Base-by-base conservation (phyloP, 2,329 filamentous ascomycete species). In the Trichothecium sympodiale region DNA sequence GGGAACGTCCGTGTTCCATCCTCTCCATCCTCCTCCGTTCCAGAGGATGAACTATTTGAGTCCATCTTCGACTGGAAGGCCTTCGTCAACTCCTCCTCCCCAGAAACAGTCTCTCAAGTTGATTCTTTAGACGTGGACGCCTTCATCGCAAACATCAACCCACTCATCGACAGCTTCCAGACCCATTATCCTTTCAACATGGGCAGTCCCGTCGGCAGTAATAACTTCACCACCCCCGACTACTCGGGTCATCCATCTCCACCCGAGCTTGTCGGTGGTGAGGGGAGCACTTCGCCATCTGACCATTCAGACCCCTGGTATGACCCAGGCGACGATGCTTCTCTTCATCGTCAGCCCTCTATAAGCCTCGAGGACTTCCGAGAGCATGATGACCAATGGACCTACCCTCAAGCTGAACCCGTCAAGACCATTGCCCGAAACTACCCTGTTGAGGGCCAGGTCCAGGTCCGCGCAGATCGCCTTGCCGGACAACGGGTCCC, bases 361-460 rank as follows among this genome's bases (percentile, higher is more conserved):
- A 46, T 50, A 38, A 56, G 51, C 37, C 50, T 61, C 35, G 44
- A 48, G 36, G 55, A 59, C 37, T 50, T 55, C 34, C 54, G 52
- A 41, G 53, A 52, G 35, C 56, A 57, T 36, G 56, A 62, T 39
- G 56, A 60, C 42, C 49, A 62, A 42, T 62, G 59, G 59, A 60
- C 57, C 17, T 60, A 60, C 42, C 54, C 59, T 36, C 57, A 56
- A 47, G 49, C 51, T 18, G 48, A 52, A 17, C 46, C 47, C 27
- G 46, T 47, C 51, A 58, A 60, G 49, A 42, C 46, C 20, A 25
- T 25, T 25, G 20, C 20, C 20, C 20, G 10, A 10, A 25, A 25
- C 20, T 25, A 25, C 20, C 26, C 44, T 46, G 29, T 43, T 43
- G 36, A 47, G 43, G 30, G 51, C 20, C 20, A 25, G 10, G 20